Conservation (phyloP, 495 filamentous ascomycete species). For the Penicillium pulvis region DNA sequence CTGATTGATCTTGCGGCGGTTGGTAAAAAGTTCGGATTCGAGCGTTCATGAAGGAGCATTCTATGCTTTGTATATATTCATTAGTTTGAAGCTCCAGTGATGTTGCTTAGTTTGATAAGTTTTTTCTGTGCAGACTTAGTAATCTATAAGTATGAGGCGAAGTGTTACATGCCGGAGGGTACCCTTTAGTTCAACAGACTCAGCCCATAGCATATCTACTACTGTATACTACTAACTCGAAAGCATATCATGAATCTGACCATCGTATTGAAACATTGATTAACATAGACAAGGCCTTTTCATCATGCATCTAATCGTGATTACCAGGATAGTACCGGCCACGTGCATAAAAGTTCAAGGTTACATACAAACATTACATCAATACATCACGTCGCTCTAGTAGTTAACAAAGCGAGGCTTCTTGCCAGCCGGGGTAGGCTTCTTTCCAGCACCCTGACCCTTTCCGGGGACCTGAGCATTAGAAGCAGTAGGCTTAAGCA, state of each 20-base stretch:
- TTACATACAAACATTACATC: background rate
- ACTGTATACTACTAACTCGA: too few relatives aligned
- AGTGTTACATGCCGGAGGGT: too few relatives aligned
- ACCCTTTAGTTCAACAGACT: too few relatives aligned
- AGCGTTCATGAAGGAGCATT: slow-evolving; percentile 12
- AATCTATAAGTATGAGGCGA: too few relatives aligned
- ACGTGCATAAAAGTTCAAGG: background rate
- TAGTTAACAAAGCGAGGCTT: background rate
- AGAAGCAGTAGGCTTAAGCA: slow-evolving; percentile 16
- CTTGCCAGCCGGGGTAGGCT: background rate
- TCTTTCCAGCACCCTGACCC: slow-evolving; percentile 4
- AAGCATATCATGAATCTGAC: too few relatives aligned
- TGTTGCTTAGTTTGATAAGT: background rate
- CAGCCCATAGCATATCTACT: too few relatives aligned
- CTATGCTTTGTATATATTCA: slow-evolving; percentile 27
- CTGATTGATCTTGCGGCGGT: slow-evolving; percentile 15
- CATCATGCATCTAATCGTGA: background rate
- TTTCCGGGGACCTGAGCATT: background rate
- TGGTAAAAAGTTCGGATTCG: slow-evolving; percentile 27
- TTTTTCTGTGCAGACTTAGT: background rate
- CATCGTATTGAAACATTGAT: background rate
- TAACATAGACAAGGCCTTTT: background rate
- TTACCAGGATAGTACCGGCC: background rate
- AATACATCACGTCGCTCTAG: background rate
- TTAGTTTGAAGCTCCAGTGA: slow-evolving; percentile 3